These are phyloP conservation scores for Wickerhamiella siamensis DNA, from an alignment of 805 yeast species.

Conservation along the genomic window DNA sequence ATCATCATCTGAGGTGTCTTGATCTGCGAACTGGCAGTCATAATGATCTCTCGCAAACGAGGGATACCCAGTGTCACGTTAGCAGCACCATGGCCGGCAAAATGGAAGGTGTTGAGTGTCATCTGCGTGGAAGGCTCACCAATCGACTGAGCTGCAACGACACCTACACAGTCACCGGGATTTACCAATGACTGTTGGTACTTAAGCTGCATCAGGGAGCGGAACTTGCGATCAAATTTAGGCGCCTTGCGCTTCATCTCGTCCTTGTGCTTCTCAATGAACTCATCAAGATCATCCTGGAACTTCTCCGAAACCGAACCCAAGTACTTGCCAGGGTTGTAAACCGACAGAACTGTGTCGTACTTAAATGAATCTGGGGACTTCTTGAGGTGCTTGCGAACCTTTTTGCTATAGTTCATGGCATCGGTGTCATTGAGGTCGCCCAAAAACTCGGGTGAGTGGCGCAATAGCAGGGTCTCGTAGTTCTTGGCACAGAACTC, in stretches of 20 bases:
- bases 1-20: constrained; percentile 98
- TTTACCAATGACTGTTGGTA: constrained; percentile 90
- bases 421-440: constrained; percentile 80
- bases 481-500: constrained; percentile 86
- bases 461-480: constrained; percentile 70
- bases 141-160: constrained; percentile 92
- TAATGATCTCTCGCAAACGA: constrained; percentile 98
- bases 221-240: constrained; percentile 68
- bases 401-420: constrained; percentile 64
- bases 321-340: constrained; percentile 75
- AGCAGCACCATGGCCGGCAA: constrained; percentile 99
- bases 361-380: constrained; percentile 43
- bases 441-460: constrained; percentile 61
- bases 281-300: constrained; percentile 59
- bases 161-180: constrained; percentile 98
- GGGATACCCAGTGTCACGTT: constrained; percentile 99
- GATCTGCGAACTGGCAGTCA: constrained; percentile 93
- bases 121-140: constrained; percentile 99
- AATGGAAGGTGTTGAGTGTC: constrained; percentile 94
- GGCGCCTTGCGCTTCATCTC: constrained; percentile 33
- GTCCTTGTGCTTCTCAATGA: constrained; percentile 40
- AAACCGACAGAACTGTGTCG: constrained; percentile 79
- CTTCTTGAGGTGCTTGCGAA: constrained; percentile 47
- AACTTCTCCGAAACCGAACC: constrained; percentile 90
- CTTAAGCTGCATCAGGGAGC: constrained; percentile 94